Percentiles rank a stretch among this genome's conserved stretches.
phyloP scores from a whole-genome alignment of 805 yeast genomes.

The Hanseniaspora vineae region DNA sequence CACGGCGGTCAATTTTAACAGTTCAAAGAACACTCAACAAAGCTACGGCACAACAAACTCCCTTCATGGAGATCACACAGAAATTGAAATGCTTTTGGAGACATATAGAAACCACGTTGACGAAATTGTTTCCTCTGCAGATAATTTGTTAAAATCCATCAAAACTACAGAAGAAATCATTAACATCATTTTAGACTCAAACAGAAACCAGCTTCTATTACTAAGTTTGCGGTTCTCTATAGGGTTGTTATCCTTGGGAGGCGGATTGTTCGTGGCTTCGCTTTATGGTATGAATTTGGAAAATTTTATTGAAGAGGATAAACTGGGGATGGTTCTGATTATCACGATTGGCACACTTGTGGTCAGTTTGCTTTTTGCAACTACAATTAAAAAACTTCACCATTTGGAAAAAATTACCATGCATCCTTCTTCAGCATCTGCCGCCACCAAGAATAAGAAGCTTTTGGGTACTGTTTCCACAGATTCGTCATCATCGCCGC shows the following conservation, averaged over 20 bases:
- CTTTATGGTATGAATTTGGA: conserved; percentile 93
- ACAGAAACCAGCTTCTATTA: conserved; percentile 85
- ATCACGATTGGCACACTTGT: conserved; percentile 29
- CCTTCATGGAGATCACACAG: conserved; percentile 53
- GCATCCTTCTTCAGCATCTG: conserved; percentile 8
- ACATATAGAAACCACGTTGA: conserved; percentile 84
- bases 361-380: conserved; percentile 33
- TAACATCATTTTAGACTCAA: conserved; percentile 83
- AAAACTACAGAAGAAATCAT: conserved; percentile 91
- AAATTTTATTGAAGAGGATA: conserved; percentile 77
- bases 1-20: neutral
- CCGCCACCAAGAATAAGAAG: neutral
- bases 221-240: conserved; percentile 74
- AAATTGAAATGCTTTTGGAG: conserved; percentile 81
- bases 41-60: neutral
- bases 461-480: too few relatives aligned
- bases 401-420: conserved; percentile 64
- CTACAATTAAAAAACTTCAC: conserved; percentile 45
- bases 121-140: conserved; percentile 86
- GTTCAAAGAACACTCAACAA: too few relatives aligned
- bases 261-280: conserved; percentile 70
- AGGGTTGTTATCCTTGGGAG: conserved; percentile 71
- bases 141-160: conserved; percentile 66
- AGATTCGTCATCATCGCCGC: too few relatives aligned
- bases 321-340: conserved; percentile 52